Base-by-base conservation (phyloP, 2,329 filamentous ascomycete genomes). In the Madurella fahalii region DNA sequence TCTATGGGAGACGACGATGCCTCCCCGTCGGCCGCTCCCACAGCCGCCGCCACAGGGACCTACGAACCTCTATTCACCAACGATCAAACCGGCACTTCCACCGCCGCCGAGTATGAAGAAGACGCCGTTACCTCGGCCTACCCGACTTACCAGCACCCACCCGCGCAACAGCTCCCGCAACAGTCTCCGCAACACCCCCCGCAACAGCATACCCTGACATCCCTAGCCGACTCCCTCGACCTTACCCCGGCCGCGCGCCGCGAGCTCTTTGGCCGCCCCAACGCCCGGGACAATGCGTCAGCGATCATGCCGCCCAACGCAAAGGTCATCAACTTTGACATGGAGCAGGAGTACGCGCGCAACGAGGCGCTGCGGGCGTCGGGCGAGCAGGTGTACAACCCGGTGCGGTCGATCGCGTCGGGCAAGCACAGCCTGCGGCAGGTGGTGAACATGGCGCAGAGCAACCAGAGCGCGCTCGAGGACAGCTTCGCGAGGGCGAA, bases 381-480 rank as follows among this genome's bases (percentile, higher is more conserved):
- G 47, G 86, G 88, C 66, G 83, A 84, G 65, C 83, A 91, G 51
- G 81, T 84, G 47, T 88, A 95, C 72, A 92, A 93, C 65, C 89
- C 91, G 8, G 86, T 96, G 53, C 86, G 90, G 49, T 77, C 86
- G 2, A 87, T 96, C 67, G 85, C 89, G 20, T 88, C 91, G 3
- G 89, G 90, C 56, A 96, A 96, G 74, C 91, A 96, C 72, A 95
- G 82, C 65, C 77, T 97, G 69, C 85, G 86, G 67, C 91, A 96
- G 74, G 77, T 97, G 63, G 88, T 97, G 61, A 90, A 84, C 70
- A 87, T 87, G 58, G 92, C 89, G 25, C 84, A 84, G 62, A 89
- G 79, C 58, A 91, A 97, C 72, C 85, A 85, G 67, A 90, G 95
- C 11, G 91, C 90, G 2, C 74, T 96, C 61, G 91, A 96, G 72